Base-by-base conservation (phyloP, 345 rosid species). In the Firmiana major region DNA sequence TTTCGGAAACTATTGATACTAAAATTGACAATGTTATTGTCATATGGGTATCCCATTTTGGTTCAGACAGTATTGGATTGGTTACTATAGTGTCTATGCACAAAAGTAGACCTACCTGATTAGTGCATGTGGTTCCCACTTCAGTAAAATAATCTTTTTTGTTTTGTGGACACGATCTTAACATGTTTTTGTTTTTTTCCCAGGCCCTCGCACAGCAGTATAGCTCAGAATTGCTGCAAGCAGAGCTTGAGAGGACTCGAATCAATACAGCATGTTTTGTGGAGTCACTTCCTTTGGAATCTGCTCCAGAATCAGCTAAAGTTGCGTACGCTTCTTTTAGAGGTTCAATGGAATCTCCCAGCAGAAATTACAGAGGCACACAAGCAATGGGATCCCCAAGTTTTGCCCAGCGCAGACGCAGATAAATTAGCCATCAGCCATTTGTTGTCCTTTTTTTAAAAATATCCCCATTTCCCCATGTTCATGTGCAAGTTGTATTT, bases 191-290 rank as follows among this genome's bases (percentile, higher is more conserved):
- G 24, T 48, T 77, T 62, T 62, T 26, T 59, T 17, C 53, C 76
- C 89, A 93, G 99, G 96, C 92, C 71, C 85, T 93, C 43, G 92
- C 97, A 15, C 92, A 95, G 83, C 99, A 96, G 79, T 89, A 81
- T 73, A 86, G 93, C 78, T 77, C 91, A 1, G 99, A 93, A 75
- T 81, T 96, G 77, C 92, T 96, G 45, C 97, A 91, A 82, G 34
- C 82, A 59, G 99, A 96, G 84, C 85, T 96, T 9, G 98, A 93
- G 87, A 92, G 94, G 76, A 93, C 99, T 45, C 94, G 94, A n/a
- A 79, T 92, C 42, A 96, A 96, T 80, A 87, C 93, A 7, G 98
- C 98, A 75, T 96, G 99, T 83, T 96, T 96, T 49, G 87, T 82
- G 4, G 97, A 91, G 84, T 86, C 98, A 0, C 84, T 86, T 13